Conservation (phyloP, 352 stramenopile genomes). For the Pilasporangium apinafurcum region DNA sequence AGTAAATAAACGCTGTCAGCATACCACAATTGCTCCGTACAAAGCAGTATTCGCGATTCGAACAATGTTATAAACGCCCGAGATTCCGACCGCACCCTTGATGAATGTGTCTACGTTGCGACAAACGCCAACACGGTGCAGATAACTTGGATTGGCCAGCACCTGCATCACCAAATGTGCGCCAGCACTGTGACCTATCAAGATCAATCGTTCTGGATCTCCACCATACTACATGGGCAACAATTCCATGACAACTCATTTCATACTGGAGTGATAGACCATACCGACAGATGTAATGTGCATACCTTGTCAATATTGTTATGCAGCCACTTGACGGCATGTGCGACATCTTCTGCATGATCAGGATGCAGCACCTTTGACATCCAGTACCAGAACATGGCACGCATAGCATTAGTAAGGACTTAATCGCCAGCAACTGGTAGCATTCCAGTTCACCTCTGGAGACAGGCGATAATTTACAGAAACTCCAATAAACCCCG, state of each 20-base stretch:
- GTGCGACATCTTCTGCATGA: slow-evolving; percentile 57
- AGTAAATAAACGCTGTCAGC: not conserved
- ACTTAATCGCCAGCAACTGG: not conserved
- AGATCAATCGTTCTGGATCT: slow-evolving; percentile 44
- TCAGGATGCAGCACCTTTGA: slow-evolving; percentile 56
- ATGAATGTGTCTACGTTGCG: slow-evolving; percentile 27
- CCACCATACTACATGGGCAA: slow-evolving; percentile 50
- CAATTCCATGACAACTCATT: not conserved
- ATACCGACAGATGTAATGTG: not conserved
- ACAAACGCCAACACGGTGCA: slow-evolving; percentile 26
- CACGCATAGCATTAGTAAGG: not conserved
- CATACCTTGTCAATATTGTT: slow-evolving; percentile 66
- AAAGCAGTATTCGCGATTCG: slow-evolving; percentile 65
- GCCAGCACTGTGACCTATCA: slow-evolving; percentile 74
- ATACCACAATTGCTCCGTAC: slow-evolving; percentile 53
- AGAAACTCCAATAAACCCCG: slow-evolving; percentile 50
- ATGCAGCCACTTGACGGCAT: slow-evolving; percentile 57
- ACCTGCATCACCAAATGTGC: slow-evolving; percentile 74
- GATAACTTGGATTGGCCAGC: slow-evolving; percentile 45
- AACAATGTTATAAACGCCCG: slow-evolving; percentile 84
- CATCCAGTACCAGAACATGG: too few relatives aligned
- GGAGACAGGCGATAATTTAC: slow-evolving; percentile 82
- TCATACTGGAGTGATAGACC: not conserved
- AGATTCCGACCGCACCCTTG: slow-evolving; percentile 62
- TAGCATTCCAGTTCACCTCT: slow-evolving; percentile 23